phyloP scores from a whole-genome alignment of 164 flowering plant genomes.

The Saururus chinensis region DNA sequence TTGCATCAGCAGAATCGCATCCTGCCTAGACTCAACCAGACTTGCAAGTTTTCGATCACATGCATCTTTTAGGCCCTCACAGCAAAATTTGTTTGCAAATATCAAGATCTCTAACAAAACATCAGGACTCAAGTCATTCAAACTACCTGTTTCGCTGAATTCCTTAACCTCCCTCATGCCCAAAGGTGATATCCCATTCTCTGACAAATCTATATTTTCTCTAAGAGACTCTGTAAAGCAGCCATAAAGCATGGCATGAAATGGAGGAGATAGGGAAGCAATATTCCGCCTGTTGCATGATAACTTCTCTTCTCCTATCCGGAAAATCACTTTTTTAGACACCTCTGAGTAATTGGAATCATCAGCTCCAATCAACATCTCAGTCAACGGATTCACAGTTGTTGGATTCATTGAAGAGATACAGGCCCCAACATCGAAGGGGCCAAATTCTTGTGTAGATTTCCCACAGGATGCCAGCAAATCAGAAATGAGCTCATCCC shows the following conservation, averaged over 20 bases:
- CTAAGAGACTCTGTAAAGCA: constrained; percentile 62
- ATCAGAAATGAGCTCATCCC: constrained; percentile 68
- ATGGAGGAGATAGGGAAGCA: constrained; percentile 71
- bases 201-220: constrained; percentile 74
- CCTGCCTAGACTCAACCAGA: constrained; percentile 58
- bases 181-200: constrained; percentile 57
- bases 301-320: constrained; percentile 57
- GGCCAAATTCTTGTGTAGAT: constrained; percentile 58
- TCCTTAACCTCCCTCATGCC: constrained; percentile 59
- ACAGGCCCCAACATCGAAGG: constrained; percentile 48
- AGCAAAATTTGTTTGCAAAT: constrained; percentile 84
- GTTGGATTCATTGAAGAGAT: background rate
- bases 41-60: constrained; percentile 88
- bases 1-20: constrained; percentile 73
- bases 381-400: constrained; percentile 4
- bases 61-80: constrained; percentile 81
- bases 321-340: constrained; percentile 36
- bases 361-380: constrained; percentile 12
- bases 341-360: background rate
- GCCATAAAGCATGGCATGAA: constrained; percentile 91
- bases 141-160: constrained; percentile 53
- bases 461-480: constrained; percentile 74
- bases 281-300: constrained; percentile 69
- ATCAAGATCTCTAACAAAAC: constrained; percentile 67
- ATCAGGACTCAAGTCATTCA: constrained; percentile 42